A percentile compares a stretch with the other conserved stretches of the same genome.
These are phyloP conservation scores for Solanum raphanifolium DNA, from an alignment of 257 asterid species.

Conservation along the genomic window DNA sequence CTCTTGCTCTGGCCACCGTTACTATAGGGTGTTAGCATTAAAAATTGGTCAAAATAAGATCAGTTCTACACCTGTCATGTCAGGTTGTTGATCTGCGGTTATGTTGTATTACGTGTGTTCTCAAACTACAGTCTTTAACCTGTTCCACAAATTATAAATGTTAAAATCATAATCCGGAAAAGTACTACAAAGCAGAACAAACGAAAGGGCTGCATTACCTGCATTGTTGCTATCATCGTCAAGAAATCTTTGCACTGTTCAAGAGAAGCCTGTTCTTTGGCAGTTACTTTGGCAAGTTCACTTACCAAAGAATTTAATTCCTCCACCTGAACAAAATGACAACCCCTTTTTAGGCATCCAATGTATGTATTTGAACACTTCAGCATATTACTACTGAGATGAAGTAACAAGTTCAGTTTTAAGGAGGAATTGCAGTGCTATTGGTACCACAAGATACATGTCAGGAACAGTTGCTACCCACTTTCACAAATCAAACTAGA, in stretches of 20 bases:
- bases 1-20: constrained; percentile 4
- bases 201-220: constrained; percentile 30
- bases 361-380: background rate
- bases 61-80: constrained; percentile 36
- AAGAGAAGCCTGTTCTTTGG: constrained; percentile 58
- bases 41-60: constrained; percentile 23
- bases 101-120: constrained; percentile 70
- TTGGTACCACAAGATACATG: background rate
- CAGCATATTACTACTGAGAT: background rate
- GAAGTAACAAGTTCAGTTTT: background rate
- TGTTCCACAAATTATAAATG: constrained; percentile 11
- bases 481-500: background rate
- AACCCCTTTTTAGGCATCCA: background rate
- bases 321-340: constrained; percentile 40
- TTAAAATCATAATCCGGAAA: background rate
- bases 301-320: constrained; percentile 47
- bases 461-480: background rate
- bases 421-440: background rate
- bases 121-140: constrained; percentile 77
- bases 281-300: constrained; percentile 61
- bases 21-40: constrained; percentile 35
- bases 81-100: constrained; percentile 47
- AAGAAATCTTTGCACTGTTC: constrained; percentile 58
- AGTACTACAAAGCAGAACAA: background rate
- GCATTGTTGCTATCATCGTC: constrained; percentile 53